A percentile compares a stretch with the other conserved stretches of the same genome.
Conservation (phyloP, 2,329 filamentous ascomycete species). For the Cladosporium oxysporum region DNA sequence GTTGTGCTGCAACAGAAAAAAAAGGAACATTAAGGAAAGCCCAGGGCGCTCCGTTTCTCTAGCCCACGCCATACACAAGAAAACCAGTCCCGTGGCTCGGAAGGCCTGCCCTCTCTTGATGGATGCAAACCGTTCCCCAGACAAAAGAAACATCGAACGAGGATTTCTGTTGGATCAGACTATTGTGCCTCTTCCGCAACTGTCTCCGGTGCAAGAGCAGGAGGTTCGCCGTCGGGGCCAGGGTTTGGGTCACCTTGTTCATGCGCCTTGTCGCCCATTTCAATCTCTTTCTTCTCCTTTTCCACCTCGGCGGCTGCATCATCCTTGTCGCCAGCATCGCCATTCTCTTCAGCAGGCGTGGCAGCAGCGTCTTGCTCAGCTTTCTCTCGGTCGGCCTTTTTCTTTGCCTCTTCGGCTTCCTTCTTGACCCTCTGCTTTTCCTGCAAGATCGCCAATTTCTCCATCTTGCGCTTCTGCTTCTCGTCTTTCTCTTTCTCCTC, state of each 20-base stretch:
- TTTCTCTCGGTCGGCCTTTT: slow-evolving; percentile 20
- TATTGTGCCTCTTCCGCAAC: not conserved
- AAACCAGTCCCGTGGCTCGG: not conserved
- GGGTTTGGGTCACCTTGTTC: not conserved
- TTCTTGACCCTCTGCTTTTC: slow-evolving; percentile 30
- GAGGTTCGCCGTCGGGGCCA: not conserved
- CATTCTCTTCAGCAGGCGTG: not conserved
- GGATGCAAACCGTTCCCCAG: not conserved
- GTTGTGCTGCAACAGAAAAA: not conserved
- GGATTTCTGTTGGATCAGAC: not conserved
- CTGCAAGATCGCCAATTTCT: slow-evolving; percentile 36
- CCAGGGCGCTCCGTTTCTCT: not conserved
- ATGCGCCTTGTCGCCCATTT: slow-evolving; percentile 10
- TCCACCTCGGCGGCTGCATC: not conserved
- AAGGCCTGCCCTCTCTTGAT: not conserved
- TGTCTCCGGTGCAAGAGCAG: not conserved
- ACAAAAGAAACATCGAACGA: not conserved
- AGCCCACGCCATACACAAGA: not conserved
- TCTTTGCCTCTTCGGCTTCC: slow-evolving; percentile 31
- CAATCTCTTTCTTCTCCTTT: slow-evolving; percentile 9
- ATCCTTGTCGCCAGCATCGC: not conserved
- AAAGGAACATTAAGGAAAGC: not conserved
- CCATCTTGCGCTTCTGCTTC: slow-evolving; percentile 35
- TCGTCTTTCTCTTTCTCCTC: slow-evolving; percentile 34
- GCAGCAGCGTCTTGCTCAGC: slow-evolving; percentile 7